Conservation (phyloP, 352 stramenopile species). For the Globisporangium ultimum region DNA sequence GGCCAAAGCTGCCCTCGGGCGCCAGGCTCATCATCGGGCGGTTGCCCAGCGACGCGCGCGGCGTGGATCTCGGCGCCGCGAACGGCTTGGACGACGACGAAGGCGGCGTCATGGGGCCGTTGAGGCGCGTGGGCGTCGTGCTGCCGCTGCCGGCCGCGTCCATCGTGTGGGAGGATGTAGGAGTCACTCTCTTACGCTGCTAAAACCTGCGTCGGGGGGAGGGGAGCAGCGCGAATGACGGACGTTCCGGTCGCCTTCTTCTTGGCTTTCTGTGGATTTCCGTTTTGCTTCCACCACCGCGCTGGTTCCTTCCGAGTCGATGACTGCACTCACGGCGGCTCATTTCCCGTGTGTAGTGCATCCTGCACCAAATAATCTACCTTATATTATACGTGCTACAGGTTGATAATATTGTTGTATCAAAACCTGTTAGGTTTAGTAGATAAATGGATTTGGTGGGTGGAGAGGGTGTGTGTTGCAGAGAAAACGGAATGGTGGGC, state of each 20-base stretch:
- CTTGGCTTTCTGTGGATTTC: neutral
- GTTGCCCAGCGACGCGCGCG: conserved; percentile 29
- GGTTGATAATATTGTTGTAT: no score
- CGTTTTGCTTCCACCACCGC: neutral
- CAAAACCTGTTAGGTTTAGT: no score
- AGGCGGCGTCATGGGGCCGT: conserved; percentile 11
- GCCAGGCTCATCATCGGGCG: conserved; percentile 28
- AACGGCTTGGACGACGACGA: conserved; percentile 3
- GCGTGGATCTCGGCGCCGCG: conserved; percentile 1
- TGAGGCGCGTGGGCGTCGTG: conserved; percentile 9
- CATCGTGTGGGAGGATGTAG: no score
- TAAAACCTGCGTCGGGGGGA: no score
- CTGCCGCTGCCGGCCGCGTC: conserved; percentile 3
- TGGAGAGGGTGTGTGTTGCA: neutral
- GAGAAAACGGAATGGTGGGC: neutral
- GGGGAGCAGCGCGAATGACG: no score
- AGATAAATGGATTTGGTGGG: neutral
- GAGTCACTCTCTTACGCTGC: no score
- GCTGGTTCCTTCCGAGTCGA: neutral
- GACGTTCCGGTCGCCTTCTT: neutral
- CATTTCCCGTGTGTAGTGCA: neutral
- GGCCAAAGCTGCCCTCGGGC: conserved; percentile 51
- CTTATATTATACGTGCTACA: no score
- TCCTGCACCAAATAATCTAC: no score
- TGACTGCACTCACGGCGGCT: neutral